phyloP scores from a whole-genome alignment of 2,329 filamentous ascomycete genomes.

The Parastagonospora avenae region DNA sequence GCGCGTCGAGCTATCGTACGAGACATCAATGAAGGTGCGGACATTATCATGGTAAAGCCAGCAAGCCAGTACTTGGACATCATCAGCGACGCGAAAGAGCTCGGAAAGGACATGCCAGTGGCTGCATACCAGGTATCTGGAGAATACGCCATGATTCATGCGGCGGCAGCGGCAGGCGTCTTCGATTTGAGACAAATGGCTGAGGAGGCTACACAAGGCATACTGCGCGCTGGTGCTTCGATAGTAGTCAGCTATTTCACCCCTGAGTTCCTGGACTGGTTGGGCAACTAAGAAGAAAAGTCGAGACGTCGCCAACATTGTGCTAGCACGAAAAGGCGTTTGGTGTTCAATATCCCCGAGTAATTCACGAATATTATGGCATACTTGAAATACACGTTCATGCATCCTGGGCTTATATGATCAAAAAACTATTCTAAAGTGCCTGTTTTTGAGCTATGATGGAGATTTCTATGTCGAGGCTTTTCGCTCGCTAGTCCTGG shows the following conservation, averaged over 20 bases:
- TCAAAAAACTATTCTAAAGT: too few relatives aligned
- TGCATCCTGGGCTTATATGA: too few relatives aligned
- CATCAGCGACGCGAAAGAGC: conserved; percentile 94
- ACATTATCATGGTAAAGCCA: conserved; percentile 99
- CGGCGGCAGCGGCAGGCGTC: conserved; percentile 91
- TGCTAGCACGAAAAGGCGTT: conserved; percentile 15
- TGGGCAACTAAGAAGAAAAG: conserved; percentile 44
- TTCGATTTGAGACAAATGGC: conserved; percentile 96
- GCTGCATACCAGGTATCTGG: conserved; percentile 97
- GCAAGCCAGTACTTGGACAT: conserved; percentile 96
- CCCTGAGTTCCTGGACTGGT: conserved; percentile 73
- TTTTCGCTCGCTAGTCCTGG: too few relatives aligned
- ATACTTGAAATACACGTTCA: too few relatives aligned
- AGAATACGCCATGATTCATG: conserved; percentile 98
- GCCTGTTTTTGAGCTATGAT: too few relatives aligned
- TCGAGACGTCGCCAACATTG: too few relatives aligned
- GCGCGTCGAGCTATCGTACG: conserved; percentile 87
- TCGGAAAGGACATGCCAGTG: conserved; percentile 87
- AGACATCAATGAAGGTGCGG: conserved; percentile 91
- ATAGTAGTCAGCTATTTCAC: conserved; percentile 96
- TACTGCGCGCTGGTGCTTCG: conserved; percentile 87
- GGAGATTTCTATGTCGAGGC: too few relatives aligned
- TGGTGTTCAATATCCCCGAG: conserved; percentile 18
- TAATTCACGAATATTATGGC: too few relatives aligned
- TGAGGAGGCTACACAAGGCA: conserved; percentile 91